Base-by-base conservation (phyloP, 345 rosid genomes). In the Eucalyptus shirleyi region DNA sequence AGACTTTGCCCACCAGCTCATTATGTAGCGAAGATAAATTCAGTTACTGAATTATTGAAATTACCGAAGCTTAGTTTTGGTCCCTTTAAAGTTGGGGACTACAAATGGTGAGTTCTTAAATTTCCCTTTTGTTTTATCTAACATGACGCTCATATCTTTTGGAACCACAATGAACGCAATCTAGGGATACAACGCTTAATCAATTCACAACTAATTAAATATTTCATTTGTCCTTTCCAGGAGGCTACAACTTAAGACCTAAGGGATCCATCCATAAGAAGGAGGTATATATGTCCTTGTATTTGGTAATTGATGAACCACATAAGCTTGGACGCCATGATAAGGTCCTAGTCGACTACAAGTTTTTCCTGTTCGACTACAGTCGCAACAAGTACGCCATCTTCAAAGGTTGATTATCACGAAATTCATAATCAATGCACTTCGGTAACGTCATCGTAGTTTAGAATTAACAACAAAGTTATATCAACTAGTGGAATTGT, bases 1-100 rank as follows among this genome's bases (percentile, higher is more conserved):
- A 56, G 62, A 56, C 1, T 0, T 26, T 0, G 16, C 4, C 67
- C n/a, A 3, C 67, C 67, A 26, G n/a, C 14, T 60, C 67, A 60
- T 60, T 60, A 60, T 26, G 1, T 1, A 60, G n/a, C 0, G 16
- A 0, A 12, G 7, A 26, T 59, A 59, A 1, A 5, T 1, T 5
- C 65, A 59, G 60, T 59, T 11, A 2, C 1, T 0, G 4, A 24
- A 24, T 24, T 59, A 26, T 24, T 26, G 0, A 5, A 26, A 1
- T 60, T 26, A 6, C 0, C 0, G 0, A 0, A 2, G 67, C 1
- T 0, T 12, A 6, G 1, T 1, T 60, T 30, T 12, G 67, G 67
- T 26, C 15, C 6, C 4, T 60, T 60, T 60, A 2, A 26, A 60
- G 67, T 2, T 60, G 67, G 67, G 21, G 67, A 4, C n/a, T 3